These are phyloP conservation scores for Lomentospora prolificans DNA, from an alignment of 2,329 filamentous ascomycete species.

Conservation along the genomic window DNA sequence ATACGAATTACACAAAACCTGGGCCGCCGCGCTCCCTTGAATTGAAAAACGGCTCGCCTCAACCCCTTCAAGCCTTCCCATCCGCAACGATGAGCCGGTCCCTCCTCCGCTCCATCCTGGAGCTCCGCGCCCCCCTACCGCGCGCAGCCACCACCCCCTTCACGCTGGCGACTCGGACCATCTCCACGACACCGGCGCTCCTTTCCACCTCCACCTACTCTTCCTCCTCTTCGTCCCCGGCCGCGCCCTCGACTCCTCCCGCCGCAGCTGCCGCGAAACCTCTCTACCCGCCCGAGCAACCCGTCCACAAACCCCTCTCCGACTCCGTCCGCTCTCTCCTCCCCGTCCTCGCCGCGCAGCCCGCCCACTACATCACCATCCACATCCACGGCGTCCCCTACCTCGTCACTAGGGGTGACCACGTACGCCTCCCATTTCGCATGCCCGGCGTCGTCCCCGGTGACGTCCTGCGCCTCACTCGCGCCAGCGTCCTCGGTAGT, in stretches of 20 bases:
- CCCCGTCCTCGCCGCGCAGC: constrained; percentile 62
- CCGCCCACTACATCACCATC: constrained; percentile 66
- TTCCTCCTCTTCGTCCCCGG: too few species aligned
- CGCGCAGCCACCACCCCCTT: constrained; percentile 21
- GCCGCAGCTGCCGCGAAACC: constrained; percentile 34
- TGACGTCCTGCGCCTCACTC: constrained; percentile 79
- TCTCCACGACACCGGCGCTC: constrained; percentile 27
- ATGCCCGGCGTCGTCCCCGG: constrained; percentile 70
- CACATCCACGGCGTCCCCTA: constrained; percentile 75
- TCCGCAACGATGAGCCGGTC: constrained; percentile 41
- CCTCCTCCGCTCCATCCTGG: constrained; percentile 53
- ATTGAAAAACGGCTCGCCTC: not conserved
- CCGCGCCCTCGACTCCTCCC: too few species aligned
- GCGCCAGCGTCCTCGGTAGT: constrained; percentile 71
- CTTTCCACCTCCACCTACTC: constrained; percentile 16
- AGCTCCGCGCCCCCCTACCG: constrained; percentile 38
- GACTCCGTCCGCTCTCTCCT: constrained; percentile 51
- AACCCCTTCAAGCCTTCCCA: not conserved
- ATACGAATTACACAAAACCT: not conserved
- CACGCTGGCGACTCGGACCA: constrained; percentile 33
- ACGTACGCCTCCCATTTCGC: constrained; percentile 66
- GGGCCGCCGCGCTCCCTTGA: not conserved
- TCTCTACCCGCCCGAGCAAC: constrained; percentile 24
- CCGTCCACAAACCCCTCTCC: constrained; percentile 20
- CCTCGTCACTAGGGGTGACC: constrained; percentile 67